A percentile compares a stretch with the other conserved stretches of the same genome.
Evolutionary conservation across 2,329 filamentous ascomycete species (phyloP).

Genomic region (Beauveria brongniartii): DNA sequence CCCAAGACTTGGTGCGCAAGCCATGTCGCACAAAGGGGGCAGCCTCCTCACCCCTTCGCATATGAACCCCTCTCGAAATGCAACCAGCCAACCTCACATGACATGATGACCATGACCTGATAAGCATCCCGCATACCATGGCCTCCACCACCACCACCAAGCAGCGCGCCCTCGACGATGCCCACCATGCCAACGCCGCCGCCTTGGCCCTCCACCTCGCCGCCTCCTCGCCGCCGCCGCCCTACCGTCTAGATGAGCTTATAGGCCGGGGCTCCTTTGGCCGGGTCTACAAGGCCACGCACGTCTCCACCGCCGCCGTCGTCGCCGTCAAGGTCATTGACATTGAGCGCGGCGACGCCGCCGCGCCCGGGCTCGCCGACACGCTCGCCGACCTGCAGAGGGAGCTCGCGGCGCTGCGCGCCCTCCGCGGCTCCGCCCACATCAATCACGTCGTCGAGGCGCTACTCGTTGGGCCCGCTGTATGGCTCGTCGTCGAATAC

Average conservation of each 20-base stretch:
- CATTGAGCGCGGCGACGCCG: slow-evolving; percentile 60
- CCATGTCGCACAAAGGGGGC: not conserved
- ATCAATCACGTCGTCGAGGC: slow-evolving; percentile 60
- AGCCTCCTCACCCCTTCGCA: not conserved
- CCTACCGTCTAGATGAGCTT: slow-evolving; percentile 53
- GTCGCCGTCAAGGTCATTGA: slow-evolving; percentile 70
- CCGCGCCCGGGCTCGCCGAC: slow-evolving; percentile 41
- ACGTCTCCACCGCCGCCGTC: slow-evolving; percentile 28
- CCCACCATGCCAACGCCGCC: slow-evolving; percentile 51
- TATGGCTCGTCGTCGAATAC: slow-evolving; percentile 64
- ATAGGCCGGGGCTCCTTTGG: slow-evolving; percentile 61
- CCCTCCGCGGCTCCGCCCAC: slow-evolving; percentile 53
- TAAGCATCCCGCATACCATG: not conserved
- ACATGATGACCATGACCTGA: too few species aligned
- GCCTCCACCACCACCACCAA: not conserved
- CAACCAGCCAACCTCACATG: too few species aligned
- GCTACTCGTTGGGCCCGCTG: slow-evolving; percentile 51
- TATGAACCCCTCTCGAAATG: too few species aligned
- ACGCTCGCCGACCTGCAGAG: slow-evolving; percentile 44
- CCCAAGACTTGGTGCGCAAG: too few species aligned
- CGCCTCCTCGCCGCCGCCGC: slow-evolving; percentile 45
- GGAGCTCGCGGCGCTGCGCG: slow-evolving; percentile 46
- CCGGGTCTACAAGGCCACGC: slow-evolving; percentile 52
- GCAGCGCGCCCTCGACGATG: slow-evolving; percentile 47
- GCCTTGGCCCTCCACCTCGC: slow-evolving; percentile 51